These are phyloP conservation scores for Citrus australasica DNA, from an alignment of 345 rosid genomes.

Conservation along the genomic window DNA sequence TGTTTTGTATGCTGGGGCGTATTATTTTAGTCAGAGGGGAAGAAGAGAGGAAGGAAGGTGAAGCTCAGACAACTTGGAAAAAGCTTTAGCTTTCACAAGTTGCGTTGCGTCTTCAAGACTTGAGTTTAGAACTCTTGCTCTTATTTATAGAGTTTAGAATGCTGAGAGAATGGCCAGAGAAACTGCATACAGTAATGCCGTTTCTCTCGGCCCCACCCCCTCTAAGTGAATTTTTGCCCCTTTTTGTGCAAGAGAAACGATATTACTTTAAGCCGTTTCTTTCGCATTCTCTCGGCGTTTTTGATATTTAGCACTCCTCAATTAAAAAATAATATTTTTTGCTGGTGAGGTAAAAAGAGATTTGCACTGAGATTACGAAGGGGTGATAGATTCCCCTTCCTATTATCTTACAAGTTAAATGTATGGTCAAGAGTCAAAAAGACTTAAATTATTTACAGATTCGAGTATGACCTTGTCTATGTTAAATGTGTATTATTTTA, in stretches of 20 bases:
- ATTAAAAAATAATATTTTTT: too few species aligned
- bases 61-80: constrained; percentile 3
- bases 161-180: too few species aligned
- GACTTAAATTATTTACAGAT: background rate
- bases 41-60: too few species aligned
- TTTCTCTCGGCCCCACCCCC: too few species aligned
- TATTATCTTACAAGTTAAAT: background rate
- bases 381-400: background rate
- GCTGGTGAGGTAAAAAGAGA: background rate
- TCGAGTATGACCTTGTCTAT: too few species aligned
- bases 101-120: constrained; percentile 49
- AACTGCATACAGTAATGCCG: too few species aligned
- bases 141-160: constrained; percentile 51
- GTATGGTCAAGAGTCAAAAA: background rate
- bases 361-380: background rate
- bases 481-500: too few species aligned
- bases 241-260: too few species aligned
- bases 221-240: too few species aligned
- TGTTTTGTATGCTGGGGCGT: constrained; percentile 6
- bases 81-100: background rate
- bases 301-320: too few species aligned
- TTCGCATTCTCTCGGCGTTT: too few species aligned
- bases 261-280: too few species aligned
- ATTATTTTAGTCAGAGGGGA: background rate
- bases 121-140: background rate